Evolutionary conservation across 2,329 filamentous ascomycete species (phyloP), one percentile per base, ranked within the genome.

Genomic region (Aspergillus transmontanensis): DNA sequence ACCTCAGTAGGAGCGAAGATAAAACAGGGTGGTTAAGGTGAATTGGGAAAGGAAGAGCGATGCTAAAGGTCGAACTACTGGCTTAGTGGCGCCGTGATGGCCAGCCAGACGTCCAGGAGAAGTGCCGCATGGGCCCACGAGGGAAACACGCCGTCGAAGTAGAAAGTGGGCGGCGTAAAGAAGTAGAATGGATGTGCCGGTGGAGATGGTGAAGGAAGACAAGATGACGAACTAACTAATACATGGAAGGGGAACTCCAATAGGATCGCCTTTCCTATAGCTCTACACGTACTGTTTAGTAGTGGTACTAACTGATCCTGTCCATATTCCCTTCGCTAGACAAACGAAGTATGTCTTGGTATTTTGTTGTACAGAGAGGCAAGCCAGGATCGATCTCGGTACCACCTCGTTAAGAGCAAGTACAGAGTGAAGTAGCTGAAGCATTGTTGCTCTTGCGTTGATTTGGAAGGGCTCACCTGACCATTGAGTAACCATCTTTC

Each of bases 101-200:
- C 50, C 58, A 59, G 51, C 58, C 58, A 56, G 59, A 19, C 30
- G 11, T 55, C 48, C 54, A 63, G 59, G 62, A 64, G 62, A 62
- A 64, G 57, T 63, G 48, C 59, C 62, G 62, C 62, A 64, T 64
- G 59, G 64, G 54, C 64, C 64, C 64, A 66, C 59, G 64, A 64
- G 59, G 64, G 53, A 63, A 60, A 53, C 60, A 61, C 59, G 34
- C 61, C 55, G 51, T 56, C 55, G 50, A 43, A 60, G 50, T 51
- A 59, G 30, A 50, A 53, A 57, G 30, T 59, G 59, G 34, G 60
- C 57, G 21, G 60, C 54, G 59, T 61, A 61, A 46, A 58, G 46
- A 23, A 46, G 43, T 51, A 43, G 39, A 51, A 55, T 39, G 32
- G 32, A 45, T 43, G 54, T 57, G 30, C 11, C 41, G 59, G 59